These are phyloP conservation scores for Triadica sebifera DNA, from an alignment of 345 rosid genomes.

Conservation along the genomic window DNA sequence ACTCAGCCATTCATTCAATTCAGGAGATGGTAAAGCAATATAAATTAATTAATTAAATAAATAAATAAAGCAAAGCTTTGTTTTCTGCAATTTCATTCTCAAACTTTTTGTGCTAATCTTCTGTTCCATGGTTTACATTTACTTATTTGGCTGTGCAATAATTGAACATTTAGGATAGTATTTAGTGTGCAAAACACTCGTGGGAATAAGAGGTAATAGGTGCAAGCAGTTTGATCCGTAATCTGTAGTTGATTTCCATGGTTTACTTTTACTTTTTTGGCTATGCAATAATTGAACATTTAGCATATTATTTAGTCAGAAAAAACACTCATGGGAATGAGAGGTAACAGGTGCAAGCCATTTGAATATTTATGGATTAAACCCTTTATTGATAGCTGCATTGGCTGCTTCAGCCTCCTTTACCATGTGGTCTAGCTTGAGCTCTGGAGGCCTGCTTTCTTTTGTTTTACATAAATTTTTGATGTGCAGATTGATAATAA, in stretches of 20 bases:
- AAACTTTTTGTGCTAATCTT: background rate
- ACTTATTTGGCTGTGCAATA: background rate
- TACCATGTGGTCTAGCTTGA: background rate
- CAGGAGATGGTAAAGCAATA: constrained; percentile 70
- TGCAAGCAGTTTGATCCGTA: too few relatives aligned
- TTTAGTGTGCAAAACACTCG: background rate
- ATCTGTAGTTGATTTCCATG: too few relatives aligned
- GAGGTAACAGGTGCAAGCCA: background rate
- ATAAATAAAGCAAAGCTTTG: constrained; percentile 10
- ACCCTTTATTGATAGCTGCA: background rate
- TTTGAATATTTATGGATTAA: background rate
- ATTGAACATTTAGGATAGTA: background rate
- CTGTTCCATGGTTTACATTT: background rate
- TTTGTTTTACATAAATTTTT: constrained; percentile 9
- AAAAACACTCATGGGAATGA: background rate
- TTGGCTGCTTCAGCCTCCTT: background rate
- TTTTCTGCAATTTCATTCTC: background rate
- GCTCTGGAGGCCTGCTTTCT: background rate
- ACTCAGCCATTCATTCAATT: constrained; percentile 91
- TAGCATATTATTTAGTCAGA: too few relatives aligned
- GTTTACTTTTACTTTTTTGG: too few relatives aligned
- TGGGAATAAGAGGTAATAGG: too few relatives aligned
- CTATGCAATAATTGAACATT: too few relatives aligned
- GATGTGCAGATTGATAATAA: background rate
- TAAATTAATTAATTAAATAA: too few relatives aligned